Evolutionary conservation across 768 basidiomycete genomes (phyloP).

Genomic region (Pleurotus eryngii): DNA sequence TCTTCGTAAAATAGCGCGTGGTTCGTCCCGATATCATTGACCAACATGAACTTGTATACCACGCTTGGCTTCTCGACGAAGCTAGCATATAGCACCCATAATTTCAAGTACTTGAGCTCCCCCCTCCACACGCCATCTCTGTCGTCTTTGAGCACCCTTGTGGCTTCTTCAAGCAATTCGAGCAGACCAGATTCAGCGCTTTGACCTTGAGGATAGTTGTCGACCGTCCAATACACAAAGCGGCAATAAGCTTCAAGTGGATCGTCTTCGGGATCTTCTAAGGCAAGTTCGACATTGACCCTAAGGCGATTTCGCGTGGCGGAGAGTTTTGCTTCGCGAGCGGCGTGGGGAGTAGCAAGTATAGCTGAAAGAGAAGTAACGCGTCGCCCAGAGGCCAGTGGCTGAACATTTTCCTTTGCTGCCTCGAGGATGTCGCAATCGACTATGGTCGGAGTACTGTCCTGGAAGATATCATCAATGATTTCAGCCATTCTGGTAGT

Average conservation of each 20-base stretch:
- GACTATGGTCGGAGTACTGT: constrained; percentile 47
- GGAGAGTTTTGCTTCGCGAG: constrained; percentile 67
- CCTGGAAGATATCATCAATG: constrained; percentile 42
- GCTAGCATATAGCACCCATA: constrained; percentile 93
- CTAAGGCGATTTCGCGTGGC: constrained; percentile 64
- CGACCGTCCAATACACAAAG: constrained; percentile 89
- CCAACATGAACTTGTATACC: constrained; percentile 86
- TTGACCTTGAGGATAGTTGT: constrained; percentile 92
- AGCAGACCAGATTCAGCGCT: constrained; percentile 88
- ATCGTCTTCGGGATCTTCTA: constrained; percentile 83
- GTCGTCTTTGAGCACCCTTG: constrained; percentile 77
- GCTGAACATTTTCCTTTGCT: constrained; percentile 85
- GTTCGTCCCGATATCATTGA: constrained; percentile 84
- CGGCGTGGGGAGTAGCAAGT: constrained; percentile 72
- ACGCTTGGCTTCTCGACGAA: constrained; percentile 87
- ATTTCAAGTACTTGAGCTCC: constrained; percentile 84
- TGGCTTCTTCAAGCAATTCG: constrained; percentile 90
- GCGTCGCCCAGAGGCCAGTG: constrained; percentile 73
- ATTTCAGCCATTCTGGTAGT: background rate
- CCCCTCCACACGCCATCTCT: constrained; percentile 69
- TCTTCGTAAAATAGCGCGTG: constrained; percentile 90
- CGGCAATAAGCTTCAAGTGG: constrained; percentile 81
- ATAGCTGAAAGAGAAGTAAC: constrained; percentile 75
- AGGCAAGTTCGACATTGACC: constrained; percentile 66
- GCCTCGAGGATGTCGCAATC: constrained; percentile 82